phyloP scores from a whole-genome alignment of 345 rosid species.

The Trapa incisa region DNA sequence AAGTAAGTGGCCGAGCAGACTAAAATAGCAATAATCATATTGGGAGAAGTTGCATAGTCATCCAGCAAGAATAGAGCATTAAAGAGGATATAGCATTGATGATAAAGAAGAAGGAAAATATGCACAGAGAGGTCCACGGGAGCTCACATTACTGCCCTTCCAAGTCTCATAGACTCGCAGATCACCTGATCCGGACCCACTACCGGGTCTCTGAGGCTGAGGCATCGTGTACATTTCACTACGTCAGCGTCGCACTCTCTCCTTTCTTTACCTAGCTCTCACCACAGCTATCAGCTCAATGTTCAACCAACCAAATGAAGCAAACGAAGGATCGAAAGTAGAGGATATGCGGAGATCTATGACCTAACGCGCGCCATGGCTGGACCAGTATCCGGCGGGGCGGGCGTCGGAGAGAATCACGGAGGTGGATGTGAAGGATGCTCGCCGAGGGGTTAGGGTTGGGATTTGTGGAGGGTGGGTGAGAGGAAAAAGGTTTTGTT shows the following conservation, averaged over 20 bases:
- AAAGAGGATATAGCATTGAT: neutral
- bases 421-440: neutral
- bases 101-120: neutral
- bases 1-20: neutral
- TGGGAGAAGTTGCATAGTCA: neutral
- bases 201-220: conserved; percentile 75
- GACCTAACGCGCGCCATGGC: conserved; percentile 1
- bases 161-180: conserved; percentile 69
- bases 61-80: neutral
- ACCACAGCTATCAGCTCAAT: neutral
- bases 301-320: neutral
- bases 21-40: neutral
- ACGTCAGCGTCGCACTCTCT: neutral
- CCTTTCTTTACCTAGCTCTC: conserved; percentile 3
- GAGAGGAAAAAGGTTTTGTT: neutral
- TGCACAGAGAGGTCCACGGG: neutral
- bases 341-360: neutral
- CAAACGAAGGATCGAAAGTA: neutral
- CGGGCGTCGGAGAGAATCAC: conserved; percentile 5
- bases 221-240: conserved; percentile 71
- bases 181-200: conserved; percentile 46
- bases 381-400: neutral
- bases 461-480: conserved; percentile 9
- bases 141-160: conserved; percentile 90
- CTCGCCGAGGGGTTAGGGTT: neutral